Evolutionary conservation across 345 rosid species (phyloP), one percentile per base, ranked within the genome.

Genomic region (Euclidium syriacum): DNA sequence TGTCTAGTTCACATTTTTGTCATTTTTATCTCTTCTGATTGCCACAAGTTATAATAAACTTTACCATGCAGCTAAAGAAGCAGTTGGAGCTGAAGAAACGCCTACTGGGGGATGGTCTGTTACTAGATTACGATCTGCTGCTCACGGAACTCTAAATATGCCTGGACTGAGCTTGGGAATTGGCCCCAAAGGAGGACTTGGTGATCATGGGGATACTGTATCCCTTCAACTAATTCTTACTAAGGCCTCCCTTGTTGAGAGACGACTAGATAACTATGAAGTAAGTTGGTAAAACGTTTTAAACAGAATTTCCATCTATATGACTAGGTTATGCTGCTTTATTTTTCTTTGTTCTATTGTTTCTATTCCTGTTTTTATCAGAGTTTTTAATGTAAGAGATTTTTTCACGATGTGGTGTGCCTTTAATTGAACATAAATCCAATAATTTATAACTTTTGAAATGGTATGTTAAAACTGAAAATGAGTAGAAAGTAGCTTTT

Each of bases 261-360:
- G 99, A 66, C 91, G 97, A 7, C 91, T 85, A 9, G 92, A 85
- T 80, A 94, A 94, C 88, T 94, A 90, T 81, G 99, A 94, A 87
- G 99, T 94, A 90, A 87, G 99, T 76, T 75, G 78, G 68, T 70
- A 68, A 62, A 59, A 69, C 62, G 54, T 62, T 36, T 50, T 51
- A 27, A 25, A 52, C 47, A 42, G 6, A 47, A 35, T 29, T 29
- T 40, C 26, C 3, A 22, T 52, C 20, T 56, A 6, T 10, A 57
- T 39, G 52, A 38, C 52, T 48, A 30, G 8, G 30, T 46, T 14
- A 26, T 35, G 39, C 38, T 42, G 39, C 40, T 38, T 53, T 52
- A 5, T 22, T 67, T 9, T 58, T 49, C 26, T 49, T 67, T 49
- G 11, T 26, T 25, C 39, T 9, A 52, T 12, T 53, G 33, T 22